Percentiles rank a stretch among this genome's conserved stretches.
phyloP scores from a whole-genome alignment of 2,329 filamentous ascomycete genomes.

The Ceratocystiopsis minuta region DNA sequence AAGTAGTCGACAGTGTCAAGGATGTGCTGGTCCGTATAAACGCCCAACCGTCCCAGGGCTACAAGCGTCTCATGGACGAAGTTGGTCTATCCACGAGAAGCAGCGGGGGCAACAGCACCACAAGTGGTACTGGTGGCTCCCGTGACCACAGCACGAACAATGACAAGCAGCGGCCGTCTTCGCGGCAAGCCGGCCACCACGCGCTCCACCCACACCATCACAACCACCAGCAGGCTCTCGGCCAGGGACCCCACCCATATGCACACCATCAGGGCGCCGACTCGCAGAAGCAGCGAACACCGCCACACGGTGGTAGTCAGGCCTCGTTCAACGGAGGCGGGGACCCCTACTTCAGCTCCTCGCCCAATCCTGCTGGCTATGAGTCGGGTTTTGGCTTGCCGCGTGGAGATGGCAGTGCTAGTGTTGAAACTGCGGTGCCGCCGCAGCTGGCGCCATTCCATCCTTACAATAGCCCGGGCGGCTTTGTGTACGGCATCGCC shows the following conservation, averaged over 20 bases:
- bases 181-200: constrained; percentile 31
- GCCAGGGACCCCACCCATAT: too few relatives aligned
- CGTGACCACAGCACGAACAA: constrained; percentile 27
- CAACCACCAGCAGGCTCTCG: constrained; percentile 5
- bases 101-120: constrained; percentile 9
- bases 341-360: constrained; percentile 35
- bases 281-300: constrained; percentile 14
- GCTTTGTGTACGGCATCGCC: constrained; percentile 5
- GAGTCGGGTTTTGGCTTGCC: constrained; percentile 34
- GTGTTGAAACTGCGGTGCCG: constrained; percentile 4
- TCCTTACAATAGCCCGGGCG: constrained; percentile 2
- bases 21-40: constrained; percentile 79
- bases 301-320: constrained; percentile 4
- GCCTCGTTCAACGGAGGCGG: constrained; percentile 7
- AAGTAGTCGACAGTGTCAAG: constrained; percentile 84
- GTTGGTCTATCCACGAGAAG: constrained; percentile 64
- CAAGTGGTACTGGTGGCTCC: constrained; percentile 18
- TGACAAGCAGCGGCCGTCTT: constrained; percentile 37
- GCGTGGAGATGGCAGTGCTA: constrained; percentile 33
- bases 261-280: too few relatives aligned
- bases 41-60: constrained; percentile 83
- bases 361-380: constrained; percentile 26
- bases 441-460: constrained; percentile 4
- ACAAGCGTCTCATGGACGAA: constrained; percentile 97
- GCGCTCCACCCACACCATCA: constrained; percentile 17